Conservation (phyloP, 2,329 filamentous ascomycete species). For the Verticillium albo-atrum region DNA sequence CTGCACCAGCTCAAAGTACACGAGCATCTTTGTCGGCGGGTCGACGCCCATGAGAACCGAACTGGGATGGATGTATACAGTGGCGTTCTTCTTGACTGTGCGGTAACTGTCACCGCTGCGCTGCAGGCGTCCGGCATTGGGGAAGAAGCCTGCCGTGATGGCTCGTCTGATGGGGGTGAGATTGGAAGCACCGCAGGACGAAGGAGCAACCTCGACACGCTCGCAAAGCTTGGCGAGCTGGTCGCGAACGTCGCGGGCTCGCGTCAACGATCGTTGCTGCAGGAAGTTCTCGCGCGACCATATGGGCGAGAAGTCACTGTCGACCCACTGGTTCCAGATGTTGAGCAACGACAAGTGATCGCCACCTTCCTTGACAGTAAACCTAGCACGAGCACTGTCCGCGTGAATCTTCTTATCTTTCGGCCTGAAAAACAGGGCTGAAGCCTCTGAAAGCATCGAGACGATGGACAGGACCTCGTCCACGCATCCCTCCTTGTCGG, state of each 20-base stretch:
- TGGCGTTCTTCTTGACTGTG: slow-evolving; percentile 85
- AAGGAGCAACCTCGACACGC: slow-evolving; percentile 77
- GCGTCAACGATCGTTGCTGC: slow-evolving; percentile 82
- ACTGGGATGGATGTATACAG: slow-evolving; percentile 87
- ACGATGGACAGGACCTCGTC: slow-evolving; percentile 91
- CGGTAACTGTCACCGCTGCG: slow-evolving; percentile 83
- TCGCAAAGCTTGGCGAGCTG: slow-evolving; percentile 92
- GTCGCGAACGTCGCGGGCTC: slow-evolving; percentile 86
- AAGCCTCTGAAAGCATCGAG: slow-evolving; percentile 88
- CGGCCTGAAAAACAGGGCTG: slow-evolving; percentile 86
- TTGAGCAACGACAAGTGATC: slow-evolving; percentile 87
- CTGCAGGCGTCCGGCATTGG: slow-evolving; percentile 81
- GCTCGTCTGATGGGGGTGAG: slow-evolving; percentile 79
- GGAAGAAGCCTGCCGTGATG: slow-evolving; percentile 89
- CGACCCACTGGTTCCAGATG: slow-evolving; percentile 93
- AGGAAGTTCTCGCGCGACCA: slow-evolving; percentile 94
- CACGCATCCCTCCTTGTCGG: slow-evolving; percentile 86
- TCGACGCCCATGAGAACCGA: slow-evolving; percentile 74
- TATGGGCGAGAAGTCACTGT: slow-evolving; percentile 80
- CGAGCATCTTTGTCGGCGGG: slow-evolving; percentile 73
- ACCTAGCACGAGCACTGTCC: slow-evolving; percentile 82
- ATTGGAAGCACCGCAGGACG: slow-evolving; percentile 65
- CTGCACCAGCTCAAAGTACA: slow-evolving; percentile 80
- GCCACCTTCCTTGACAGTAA: slow-evolving; percentile 85
- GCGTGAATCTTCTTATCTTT: slow-evolving; percentile 98